Evolutionary conservation across 768 basidiomycete genomes (phyloP).

Genomic region (Psilocybe tampanensis): DNA sequence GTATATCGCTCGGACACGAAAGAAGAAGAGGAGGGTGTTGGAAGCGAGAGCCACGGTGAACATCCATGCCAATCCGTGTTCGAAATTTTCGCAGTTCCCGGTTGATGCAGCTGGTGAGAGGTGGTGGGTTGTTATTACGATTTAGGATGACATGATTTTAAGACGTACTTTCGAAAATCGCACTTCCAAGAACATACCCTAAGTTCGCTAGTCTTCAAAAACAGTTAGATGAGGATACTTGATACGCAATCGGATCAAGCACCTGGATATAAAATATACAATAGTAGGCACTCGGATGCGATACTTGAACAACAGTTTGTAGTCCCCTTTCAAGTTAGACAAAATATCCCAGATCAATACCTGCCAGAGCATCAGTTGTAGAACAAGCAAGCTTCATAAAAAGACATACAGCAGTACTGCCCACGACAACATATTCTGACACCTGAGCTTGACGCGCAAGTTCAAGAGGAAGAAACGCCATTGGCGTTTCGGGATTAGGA

Average conservation of each 20-base stretch:
- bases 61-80: background rate
- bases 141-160: no score
- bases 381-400: background rate
- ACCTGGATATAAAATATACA: conserved; percentile 1
- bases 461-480: conserved; percentile 28
- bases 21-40: conserved; percentile 22
- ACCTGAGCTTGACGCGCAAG: conserved; percentile 25
- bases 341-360: conserved; percentile 15
- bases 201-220: background rate
- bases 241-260: background rate
- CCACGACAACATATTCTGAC: conserved; percentile 22
- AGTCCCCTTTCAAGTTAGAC: conserved; percentile 5
- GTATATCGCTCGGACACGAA: conserved; percentile 27
- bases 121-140: no score
- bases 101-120: background rate
- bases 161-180: conserved; percentile 8
- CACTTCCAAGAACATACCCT: conserved; percentile 2
- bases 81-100: background rate
- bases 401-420: background rate
- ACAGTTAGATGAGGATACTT: background rate
- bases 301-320: conserved; percentile 3
- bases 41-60: background rate
- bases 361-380: conserved; percentile 4
- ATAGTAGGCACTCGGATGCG: conserved; percentile 3
- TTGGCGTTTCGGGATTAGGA: conserved; percentile 29